These are phyloP conservation scores for Bolboschoenus planiculmis DNA, from an alignment of 176 grass and related monocot genomes.

Conservation along the genomic window DNA sequence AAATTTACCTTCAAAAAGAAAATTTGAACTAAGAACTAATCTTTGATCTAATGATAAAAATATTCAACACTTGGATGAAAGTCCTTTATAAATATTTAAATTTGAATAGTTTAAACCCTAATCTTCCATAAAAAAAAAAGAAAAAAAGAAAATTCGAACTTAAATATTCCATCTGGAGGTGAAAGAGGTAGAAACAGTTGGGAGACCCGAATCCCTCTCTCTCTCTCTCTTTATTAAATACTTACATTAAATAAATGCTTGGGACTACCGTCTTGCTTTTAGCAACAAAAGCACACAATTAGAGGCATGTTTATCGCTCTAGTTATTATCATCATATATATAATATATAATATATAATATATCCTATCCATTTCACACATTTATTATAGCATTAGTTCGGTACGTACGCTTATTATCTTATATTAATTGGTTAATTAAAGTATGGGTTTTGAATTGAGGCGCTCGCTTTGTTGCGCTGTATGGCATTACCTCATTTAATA, in stretches of 20 bases:
- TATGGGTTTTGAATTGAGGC: conserved; percentile 2
- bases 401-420: not conserved
- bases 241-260: not conserved
- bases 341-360: too few species aligned
- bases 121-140: too few species aligned
- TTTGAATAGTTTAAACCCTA: too few species aligned
- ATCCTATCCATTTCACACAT: conserved; percentile 20
- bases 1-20: not conserved
- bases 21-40: not conserved
- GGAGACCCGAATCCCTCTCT: not conserved
- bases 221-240: not conserved
- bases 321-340: conserved; percentile 6
- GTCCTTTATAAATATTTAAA: too few species aligned
- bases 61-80: too few species aligned
- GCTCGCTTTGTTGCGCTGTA: conserved; percentile 13
- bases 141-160: too few species aligned
- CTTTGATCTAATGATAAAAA: too few species aligned
- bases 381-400: not conserved
- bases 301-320: conserved; percentile 17
- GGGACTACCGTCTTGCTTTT: not conserved
- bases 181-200: not conserved
- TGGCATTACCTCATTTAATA: conserved; percentile 16
- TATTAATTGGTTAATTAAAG: not conserved
- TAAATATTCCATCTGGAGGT: not conserved
- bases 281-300: conserved; percentile 8